Evolutionary conservation across 352 stramenopile species (phyloP).

Genomic region (Phytophthora litchii): DNA sequence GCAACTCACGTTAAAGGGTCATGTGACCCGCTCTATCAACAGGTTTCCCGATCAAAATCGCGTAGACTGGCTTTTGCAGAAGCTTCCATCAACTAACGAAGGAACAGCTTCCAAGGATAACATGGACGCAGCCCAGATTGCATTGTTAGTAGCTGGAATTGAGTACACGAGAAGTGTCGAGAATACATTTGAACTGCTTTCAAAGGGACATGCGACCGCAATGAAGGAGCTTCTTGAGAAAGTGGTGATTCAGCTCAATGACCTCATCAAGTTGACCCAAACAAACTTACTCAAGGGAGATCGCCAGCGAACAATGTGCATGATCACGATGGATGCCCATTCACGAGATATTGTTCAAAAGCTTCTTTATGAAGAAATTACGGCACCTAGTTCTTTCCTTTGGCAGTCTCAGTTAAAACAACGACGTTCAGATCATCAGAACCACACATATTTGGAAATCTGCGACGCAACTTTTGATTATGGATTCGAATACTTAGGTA

Average conservation of each 20-base stretch:
- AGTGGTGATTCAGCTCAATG: conserved; percentile 89
- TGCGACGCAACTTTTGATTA: conserved; percentile 94
- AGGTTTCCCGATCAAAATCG: conserved; percentile 91
- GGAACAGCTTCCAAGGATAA: conserved; percentile 43
- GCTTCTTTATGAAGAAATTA: conserved; percentile 88
- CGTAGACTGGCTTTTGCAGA: conserved; percentile 93
- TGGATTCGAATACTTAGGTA: conserved; percentile 96
- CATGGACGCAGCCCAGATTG: conserved; percentile 92
- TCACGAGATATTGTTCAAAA: conserved; percentile 92
- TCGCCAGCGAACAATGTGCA: conserved; percentile 92
- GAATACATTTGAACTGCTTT: conserved; percentile 65
- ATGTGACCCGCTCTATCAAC: conserved; percentile 85
- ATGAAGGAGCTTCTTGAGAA: conserved; percentile 88
- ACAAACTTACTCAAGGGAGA: conserved; percentile 84
- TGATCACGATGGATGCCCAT: conserved; percentile 96
- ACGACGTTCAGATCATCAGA: conserved; percentile 46
- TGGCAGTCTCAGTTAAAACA: conserved; percentile 96
- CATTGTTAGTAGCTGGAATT: conserved; percentile 90
- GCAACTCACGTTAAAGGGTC: conserved; percentile 89
- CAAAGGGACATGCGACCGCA: conserved; percentile 75
- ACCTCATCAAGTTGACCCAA: conserved; percentile 93
- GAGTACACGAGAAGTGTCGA: conserved; percentile 91
- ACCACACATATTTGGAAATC: conserved; percentile 84
- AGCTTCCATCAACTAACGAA: conserved; percentile 38
- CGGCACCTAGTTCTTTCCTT: conserved; percentile 76